phyloP scores from a whole-genome alignment of 345 rosid species.

The Boechera retrofracta region DNA sequence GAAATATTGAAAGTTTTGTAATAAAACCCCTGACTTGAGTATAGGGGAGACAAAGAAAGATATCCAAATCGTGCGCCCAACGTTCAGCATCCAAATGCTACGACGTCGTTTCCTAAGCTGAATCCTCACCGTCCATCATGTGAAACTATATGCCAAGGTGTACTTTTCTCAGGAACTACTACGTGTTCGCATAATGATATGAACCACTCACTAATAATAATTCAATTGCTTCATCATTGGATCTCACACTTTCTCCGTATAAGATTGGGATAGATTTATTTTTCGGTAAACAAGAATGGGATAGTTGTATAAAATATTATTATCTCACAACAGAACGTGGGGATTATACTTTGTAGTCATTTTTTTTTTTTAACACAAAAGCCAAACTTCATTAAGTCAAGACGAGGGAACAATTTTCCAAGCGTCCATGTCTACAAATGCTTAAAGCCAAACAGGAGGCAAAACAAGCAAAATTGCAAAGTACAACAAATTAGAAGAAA shows the following conservation, averaged over 20 bases:
- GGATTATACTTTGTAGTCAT: neutral
- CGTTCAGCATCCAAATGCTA: constrained; percentile 30
- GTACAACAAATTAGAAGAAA: too few relatives aligned
- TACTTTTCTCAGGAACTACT: neutral
- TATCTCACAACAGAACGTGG: neutral
- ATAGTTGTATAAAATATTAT: neutral
- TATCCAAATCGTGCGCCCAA: constrained; percentile 41
- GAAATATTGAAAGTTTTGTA: constrained; percentile 29
- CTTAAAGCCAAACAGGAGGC: too few relatives aligned
- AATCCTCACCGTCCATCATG: constrained; percentile 34
- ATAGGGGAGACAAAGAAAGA: constrained; percentile 4
- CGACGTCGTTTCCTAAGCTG: constrained; percentile 31
- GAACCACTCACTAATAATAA: neutral
- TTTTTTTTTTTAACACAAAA: too few relatives aligned
- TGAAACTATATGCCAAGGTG: neutral
- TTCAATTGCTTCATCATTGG: constrained; percentile 10
- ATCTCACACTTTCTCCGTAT: neutral
- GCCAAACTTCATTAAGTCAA: too few relatives aligned
- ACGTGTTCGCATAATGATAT: constrained; percentile 12
- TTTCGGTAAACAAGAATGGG: too few relatives aligned
- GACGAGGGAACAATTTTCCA: too few relatives aligned
- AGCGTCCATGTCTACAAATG: too few relatives aligned
- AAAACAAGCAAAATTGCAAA: too few relatives aligned
- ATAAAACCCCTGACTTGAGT: constrained; percentile 13
- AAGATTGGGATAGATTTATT: neutral